Conservation (phyloP, 176 grass and related monocot genomes). For the Eragrostis nindensis region DNA sequence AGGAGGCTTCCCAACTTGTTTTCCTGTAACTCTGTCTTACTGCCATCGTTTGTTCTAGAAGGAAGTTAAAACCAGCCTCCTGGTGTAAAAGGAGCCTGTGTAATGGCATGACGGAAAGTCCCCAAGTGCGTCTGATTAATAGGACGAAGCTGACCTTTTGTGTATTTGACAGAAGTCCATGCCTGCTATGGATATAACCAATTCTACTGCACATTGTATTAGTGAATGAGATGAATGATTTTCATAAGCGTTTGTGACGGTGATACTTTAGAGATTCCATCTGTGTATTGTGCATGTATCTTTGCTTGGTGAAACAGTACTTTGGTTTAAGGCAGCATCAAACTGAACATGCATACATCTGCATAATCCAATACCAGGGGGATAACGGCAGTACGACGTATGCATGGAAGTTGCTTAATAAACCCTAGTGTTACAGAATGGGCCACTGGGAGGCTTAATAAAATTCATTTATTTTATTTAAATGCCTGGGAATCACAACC, state of each 20-base stretch:
- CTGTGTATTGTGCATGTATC: neutral
- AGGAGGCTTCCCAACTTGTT: neutral
- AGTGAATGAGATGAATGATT: neutral
- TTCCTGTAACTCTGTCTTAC: neutral
- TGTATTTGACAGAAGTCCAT: neutral
- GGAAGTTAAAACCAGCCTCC: neutral
- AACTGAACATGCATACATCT: neutral
- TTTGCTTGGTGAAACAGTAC: conserved; percentile 26
- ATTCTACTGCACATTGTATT: conserved; percentile 5
- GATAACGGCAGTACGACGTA: neutral
- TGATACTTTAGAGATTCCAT: neutral
- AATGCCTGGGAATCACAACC: neutral
- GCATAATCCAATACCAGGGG: neutral
- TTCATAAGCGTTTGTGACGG: neutral
- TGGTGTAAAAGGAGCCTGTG: neutral
- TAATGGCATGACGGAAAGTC: neutral
- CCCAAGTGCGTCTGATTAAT: neutral
- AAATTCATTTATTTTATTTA: neutral
- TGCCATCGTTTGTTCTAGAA: neutral
- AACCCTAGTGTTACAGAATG: neutral
- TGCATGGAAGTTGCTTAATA: neutral
- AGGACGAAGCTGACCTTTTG: neutral
- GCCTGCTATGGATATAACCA: neutral
- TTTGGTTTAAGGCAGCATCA: neutral
- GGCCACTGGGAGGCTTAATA: neutral